Evolutionary conservation across 768 basidiomycete genomes (phyloP).

Genomic region (Phlebiopsis flavidoalba): DNA sequence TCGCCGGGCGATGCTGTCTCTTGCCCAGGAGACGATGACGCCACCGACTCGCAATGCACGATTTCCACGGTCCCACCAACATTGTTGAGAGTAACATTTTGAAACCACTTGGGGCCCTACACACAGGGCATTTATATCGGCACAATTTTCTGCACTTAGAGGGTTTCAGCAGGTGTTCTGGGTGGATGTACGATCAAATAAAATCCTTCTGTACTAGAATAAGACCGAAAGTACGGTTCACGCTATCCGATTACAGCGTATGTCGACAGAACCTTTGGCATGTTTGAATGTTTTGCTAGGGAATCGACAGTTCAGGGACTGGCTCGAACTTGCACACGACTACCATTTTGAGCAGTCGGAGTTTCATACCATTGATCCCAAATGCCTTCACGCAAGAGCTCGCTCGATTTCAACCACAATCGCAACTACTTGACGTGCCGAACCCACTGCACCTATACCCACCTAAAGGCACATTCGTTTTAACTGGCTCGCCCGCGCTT

Average conservation of each 20-base stretch:
- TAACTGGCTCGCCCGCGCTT: background rate
- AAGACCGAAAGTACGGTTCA: background rate
- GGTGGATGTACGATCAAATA: background rate
- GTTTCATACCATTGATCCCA: background rate
- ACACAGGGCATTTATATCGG: constrained; percentile 55
- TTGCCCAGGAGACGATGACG: constrained; percentile 52
- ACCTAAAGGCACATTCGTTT: background rate
- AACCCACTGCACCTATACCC: no score
- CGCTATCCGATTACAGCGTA: background rate
- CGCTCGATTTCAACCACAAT: background rate
- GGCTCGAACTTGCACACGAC: background rate
- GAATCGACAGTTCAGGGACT: background rate
- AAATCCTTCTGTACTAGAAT: background rate
- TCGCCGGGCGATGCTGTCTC: constrained; percentile 30
- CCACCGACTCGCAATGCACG: constrained; percentile 47
- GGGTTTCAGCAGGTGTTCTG: background rate
- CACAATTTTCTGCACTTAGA: constrained; percentile 21
- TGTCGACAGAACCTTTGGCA: background rate
- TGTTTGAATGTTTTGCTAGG: background rate
- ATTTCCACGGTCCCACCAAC: constrained; percentile 49
- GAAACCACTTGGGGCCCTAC: constrained; percentile 55
- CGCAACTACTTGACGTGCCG: background rate
- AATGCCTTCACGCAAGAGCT: background rate
- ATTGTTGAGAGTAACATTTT: constrained; percentile 43
- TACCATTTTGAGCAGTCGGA: background rate